Evolutionary conservation across 1,284 basidiomycete genomes (phyloP).

Genomic region (Peniophora sp.): DNA sequence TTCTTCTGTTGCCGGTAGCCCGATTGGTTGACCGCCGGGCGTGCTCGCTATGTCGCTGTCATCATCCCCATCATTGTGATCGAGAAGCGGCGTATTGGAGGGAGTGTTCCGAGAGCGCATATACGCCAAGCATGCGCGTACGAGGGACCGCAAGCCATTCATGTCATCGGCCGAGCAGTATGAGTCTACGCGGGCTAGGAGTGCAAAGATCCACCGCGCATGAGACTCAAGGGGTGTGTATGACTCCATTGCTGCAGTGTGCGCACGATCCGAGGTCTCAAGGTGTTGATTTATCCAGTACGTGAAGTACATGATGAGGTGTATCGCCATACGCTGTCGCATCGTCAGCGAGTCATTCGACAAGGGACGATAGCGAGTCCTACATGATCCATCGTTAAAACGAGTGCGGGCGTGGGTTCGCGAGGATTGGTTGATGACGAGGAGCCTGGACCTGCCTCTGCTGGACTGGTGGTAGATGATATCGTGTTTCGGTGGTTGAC

Average conservation of each 20-base stretch:
- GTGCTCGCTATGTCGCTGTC: background rate
- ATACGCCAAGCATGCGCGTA: conserved; percentile 61
- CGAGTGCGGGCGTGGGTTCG: conserved; percentile 48
- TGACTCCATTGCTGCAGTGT: conserved; percentile 22
- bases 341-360: background rate
- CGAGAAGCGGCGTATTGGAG: conserved; percentile 15
- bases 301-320: conserved; percentile 75
- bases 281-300: conserved; percentile 68
- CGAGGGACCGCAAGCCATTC: conserved; percentile 69
- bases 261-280: conserved; percentile 26
- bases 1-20: conserved; percentile 4
- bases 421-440: conserved; percentile 20
- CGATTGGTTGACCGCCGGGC: conserved; percentile 5
- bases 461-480: background rate
- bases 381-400: conserved; percentile 62
- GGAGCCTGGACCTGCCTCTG: background rate
- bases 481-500: conserved; percentile 8
- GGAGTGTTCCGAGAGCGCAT: conserved; percentile 27
- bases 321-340: conserved; percentile 56
- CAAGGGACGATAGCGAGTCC: conserved; percentile 8
- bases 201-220: conserved; percentile 77
- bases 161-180: conserved; percentile 73
- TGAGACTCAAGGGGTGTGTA: conserved; percentile 43
- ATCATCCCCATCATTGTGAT: conserved; percentile 3
- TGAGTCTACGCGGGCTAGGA: conserved; percentile 69